phyloP scores from a whole-genome alignment of 257 asterid species.

The Gentiana straminea region DNA sequence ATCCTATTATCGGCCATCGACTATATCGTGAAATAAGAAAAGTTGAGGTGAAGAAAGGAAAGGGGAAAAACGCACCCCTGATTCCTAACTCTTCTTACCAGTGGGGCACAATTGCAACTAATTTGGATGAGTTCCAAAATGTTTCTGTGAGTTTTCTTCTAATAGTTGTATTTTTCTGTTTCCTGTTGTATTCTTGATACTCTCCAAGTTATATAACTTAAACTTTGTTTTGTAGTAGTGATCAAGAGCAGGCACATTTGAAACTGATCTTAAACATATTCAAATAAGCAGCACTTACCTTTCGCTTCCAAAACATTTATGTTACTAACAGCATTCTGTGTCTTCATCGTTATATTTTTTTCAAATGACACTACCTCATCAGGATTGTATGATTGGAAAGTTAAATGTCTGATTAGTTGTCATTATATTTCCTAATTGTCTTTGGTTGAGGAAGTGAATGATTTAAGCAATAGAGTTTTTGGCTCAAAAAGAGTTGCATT shows the following conservation, averaged over 20 bases:
- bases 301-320: no score
- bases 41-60: constrained; percentile 82
- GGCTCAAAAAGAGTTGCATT: no score
- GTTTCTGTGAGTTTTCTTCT: constrained; percentile 63
- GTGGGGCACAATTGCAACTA: constrained; percentile 95
- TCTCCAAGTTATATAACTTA: neutral
- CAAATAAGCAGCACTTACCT: no score
- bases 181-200: neutral
- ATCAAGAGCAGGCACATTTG: neutral
- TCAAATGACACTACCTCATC: no score
- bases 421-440: no score
- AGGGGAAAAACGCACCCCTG: constrained; percentile 63
- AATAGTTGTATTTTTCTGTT: neutral
- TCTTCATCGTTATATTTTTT: no score
- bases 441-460: no score
- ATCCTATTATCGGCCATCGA: constrained; percentile 80
- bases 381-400: no score
- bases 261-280: no score
- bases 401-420: no score
- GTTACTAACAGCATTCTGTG: no score
- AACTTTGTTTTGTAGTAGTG: neutral
- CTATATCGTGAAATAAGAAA: constrained; percentile 79
- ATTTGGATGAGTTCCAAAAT: constrained; percentile 72
- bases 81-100: constrained; percentile 77
- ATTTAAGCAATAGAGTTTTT: no score